Conservation (phyloP, 2,329 filamentous ascomycete genomes). For the Fusarium musae region DNA sequence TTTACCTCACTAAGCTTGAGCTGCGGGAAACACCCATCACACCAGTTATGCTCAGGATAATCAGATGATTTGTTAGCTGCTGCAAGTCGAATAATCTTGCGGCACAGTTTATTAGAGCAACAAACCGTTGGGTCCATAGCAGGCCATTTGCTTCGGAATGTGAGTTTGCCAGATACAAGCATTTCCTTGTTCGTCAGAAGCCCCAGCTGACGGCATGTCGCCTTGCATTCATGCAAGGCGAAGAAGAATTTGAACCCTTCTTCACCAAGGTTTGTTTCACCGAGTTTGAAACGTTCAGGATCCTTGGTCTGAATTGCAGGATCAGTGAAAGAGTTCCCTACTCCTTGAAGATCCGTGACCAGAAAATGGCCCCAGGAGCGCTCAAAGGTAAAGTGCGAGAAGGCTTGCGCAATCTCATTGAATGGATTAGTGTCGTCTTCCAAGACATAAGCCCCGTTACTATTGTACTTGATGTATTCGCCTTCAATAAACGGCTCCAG, state of each 20-base stretch:
- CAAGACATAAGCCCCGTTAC: slow-evolving; percentile 46
- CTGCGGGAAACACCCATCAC: slow-evolving; percentile 48
- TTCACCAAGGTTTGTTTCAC: slow-evolving; percentile 47
- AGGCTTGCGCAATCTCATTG: slow-evolving; percentile 51
- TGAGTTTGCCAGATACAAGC: not conserved
- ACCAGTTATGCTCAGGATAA: slow-evolving; percentile 47
- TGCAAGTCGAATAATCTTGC: slow-evolving; percentile 45
- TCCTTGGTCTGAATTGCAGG: slow-evolving; percentile 52
- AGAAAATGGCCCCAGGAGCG: slow-evolving; percentile 51
- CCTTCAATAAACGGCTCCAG: slow-evolving; percentile 53
- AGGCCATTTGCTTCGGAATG: slow-evolving; percentile 41
- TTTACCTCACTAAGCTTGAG: slow-evolving; percentile 35
- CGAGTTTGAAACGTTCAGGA: slow-evolving; percentile 47
- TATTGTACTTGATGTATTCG: slow-evolving; percentile 54
- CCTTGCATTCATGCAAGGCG: slow-evolving; percentile 49
- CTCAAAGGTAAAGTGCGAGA: slow-evolving; percentile 57
- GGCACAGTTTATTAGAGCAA: slow-evolving; percentile 55
- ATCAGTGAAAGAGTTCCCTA: slow-evolving; percentile 51
- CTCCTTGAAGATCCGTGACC: slow-evolving; percentile 52
- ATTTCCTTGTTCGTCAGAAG: slow-evolving; percentile 40
- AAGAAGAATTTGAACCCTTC: slow-evolving; percentile 55
- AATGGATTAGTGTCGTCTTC: slow-evolving; percentile 39
- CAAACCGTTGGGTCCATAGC: slow-evolving; percentile 45
- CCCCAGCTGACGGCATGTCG: slow-evolving; percentile 45
- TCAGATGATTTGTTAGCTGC: slow-evolving; percentile 35